Conservation (phyloP, 2,329 filamentous ascomycete species). For the Teratosphaeria pseudoeucalypti region DNA sequence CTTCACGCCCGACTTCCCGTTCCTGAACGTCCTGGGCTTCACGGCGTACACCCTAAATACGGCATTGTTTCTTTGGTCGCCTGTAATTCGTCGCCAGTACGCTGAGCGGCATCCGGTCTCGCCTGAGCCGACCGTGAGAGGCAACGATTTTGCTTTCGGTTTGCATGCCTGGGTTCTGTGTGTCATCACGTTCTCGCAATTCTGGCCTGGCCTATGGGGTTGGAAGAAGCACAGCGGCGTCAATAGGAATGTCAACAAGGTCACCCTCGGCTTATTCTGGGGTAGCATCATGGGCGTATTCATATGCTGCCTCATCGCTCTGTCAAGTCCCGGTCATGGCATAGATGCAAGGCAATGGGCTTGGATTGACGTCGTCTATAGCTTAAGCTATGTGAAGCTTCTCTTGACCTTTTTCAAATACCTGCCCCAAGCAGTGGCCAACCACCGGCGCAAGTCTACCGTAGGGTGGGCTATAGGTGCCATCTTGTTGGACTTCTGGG, state of each 20-base stretch:
- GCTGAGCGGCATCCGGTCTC: slow-evolving; percentile 63
- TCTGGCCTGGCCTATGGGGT: slow-evolving; percentile 62
- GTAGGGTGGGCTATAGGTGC: slow-evolving; percentile 59
- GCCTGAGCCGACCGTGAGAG: slow-evolving; percentile 69
- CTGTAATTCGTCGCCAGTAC: slow-evolving; percentile 70
- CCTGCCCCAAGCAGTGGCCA: slow-evolving; percentile 72
- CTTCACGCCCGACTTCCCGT: slow-evolving; percentile 78
- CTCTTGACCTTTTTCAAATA: slow-evolving; percentile 86
- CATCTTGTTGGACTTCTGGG: slow-evolving; percentile 73
- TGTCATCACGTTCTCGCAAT: slow-evolving; percentile 64
- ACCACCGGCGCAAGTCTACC: slow-evolving; percentile 77
- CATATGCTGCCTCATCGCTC: slow-evolving; percentile 39
- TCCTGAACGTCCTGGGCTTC: slow-evolving; percentile 64
- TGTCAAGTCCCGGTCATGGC: slow-evolving; percentile 33
- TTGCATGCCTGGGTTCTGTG: slow-evolving; percentile 68
- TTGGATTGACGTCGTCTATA: slow-evolving; percentile 57
- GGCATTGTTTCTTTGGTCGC: slow-evolving; percentile 64
- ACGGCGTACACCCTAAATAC: slow-evolving; percentile 63
- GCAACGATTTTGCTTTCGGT: slow-evolving; percentile 87
- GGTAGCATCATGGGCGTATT: slow-evolving; percentile 52
- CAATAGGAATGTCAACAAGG: slow-evolving; percentile 45
- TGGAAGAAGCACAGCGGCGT: slow-evolving; percentile 48
- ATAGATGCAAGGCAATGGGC: slow-evolving; percentile 46
- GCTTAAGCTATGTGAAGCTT: slow-evolving; percentile 80
- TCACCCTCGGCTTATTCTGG: slow-evolving; percentile 58